Evolutionary conservation across 2,329 filamentous ascomycete genomes (phyloP), one percentile per base, ranked within the genome.

Genomic region (Arthrobotrys sphaeroides): DNA sequence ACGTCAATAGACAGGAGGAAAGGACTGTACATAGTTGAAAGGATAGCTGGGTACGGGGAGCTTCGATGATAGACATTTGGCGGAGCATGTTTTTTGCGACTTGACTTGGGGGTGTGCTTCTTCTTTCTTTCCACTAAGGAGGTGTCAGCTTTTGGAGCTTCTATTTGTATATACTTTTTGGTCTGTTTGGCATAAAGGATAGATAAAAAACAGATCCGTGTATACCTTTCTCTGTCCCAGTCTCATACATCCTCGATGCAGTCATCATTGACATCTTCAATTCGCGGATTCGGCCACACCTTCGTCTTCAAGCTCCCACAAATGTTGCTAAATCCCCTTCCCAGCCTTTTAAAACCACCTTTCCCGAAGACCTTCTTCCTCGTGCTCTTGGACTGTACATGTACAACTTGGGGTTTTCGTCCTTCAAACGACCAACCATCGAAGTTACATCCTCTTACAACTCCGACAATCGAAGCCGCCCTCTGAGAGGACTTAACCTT

Each of bases 81-180:
- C 26, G 47, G 47, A 33, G 47, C 47, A 20, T 53, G 47, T 26
- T 28, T 45, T 49, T 16, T n/a, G n/a, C n/a, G n/a, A n/a, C n/a
- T 67, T 59, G 3, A n/a, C 3, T 43, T 38, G 51, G 51, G 51
- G 22, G 36, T 28, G 59, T 45, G 43, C 45, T 33, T 36, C 20
- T 36, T 24, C 18, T 42, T 64, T 42, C 57, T 28, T 59, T 43
- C 24, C n/a, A 38, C 13, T 13, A 22, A 31, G 6, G 18, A 26
- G 42, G 9, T 47, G 16, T 40, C 16, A 40, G 13, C 26, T 9
- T 53, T 33, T 26, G 3, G 26, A 53, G 12, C 10, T 12, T n/a
- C 43, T 64, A 33, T 26, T n/a, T 70, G 67, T 72, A 72, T 55
- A 72, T 72, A 72, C 6, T 70, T 49, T 33, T n/a, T n/a, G n/a